Evolutionary conservation across 495 filamentous ascomycete genomes (phyloP).

Genomic region (Monascus purpureus): DNA sequence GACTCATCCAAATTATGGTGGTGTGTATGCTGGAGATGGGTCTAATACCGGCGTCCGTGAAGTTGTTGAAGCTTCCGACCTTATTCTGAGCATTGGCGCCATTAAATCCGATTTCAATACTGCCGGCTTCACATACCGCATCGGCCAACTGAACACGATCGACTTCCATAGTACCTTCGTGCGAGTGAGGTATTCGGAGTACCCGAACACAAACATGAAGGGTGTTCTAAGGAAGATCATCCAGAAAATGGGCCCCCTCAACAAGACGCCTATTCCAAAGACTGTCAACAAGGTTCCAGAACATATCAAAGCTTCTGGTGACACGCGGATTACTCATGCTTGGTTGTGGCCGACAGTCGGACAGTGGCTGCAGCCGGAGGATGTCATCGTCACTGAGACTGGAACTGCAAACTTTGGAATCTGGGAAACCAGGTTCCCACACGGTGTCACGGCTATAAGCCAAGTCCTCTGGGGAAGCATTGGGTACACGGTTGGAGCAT

Average conservation of each 20-base stretch:
- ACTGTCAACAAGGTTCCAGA: slow-evolving; percentile 43
- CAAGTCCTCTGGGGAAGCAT: slow-evolving; percentile 88
- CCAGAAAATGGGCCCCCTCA: slow-evolving; percentile 43
- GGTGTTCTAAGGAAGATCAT: slow-evolving; percentile 70
- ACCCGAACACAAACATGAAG: slow-evolving; percentile 72
- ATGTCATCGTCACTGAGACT: slow-evolving; percentile 79
- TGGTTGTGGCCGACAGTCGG: slow-evolving; percentile 80
- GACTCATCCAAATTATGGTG: slow-evolving; percentile 58
- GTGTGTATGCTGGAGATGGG: slow-evolving; percentile 79
- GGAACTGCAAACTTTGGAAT: slow-evolving; percentile 86
- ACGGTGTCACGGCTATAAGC: slow-evolving; percentile 57
- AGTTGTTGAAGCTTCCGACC: slow-evolving; percentile 64
- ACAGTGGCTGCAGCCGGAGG: slow-evolving; percentile 58
- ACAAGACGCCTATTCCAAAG: slow-evolving; percentile 22
- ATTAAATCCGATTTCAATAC: slow-evolving; percentile 90
- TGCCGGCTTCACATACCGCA: slow-evolving; percentile 72
- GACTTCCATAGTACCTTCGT: slow-evolving; percentile 75
- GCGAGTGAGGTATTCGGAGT: slow-evolving; percentile 66
- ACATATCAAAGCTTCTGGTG: slow-evolving; percentile 30
- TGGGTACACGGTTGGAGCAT: slow-evolving; percentile 66
- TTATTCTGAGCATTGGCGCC: slow-evolving; percentile 71
- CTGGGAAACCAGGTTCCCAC: slow-evolving; percentile 73
- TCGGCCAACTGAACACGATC: slow-evolving; percentile 69
- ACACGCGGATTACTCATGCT: slow-evolving; percentile 57
- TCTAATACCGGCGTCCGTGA: slow-evolving; percentile 56